A percentile compares a stretch with the other conserved stretches of the same genome.
These are phyloP conservation scores for Hypoxylon subgilvum DNA, from an alignment of 495 filamentous ascomycete genomes.

Conservation along the genomic window DNA sequence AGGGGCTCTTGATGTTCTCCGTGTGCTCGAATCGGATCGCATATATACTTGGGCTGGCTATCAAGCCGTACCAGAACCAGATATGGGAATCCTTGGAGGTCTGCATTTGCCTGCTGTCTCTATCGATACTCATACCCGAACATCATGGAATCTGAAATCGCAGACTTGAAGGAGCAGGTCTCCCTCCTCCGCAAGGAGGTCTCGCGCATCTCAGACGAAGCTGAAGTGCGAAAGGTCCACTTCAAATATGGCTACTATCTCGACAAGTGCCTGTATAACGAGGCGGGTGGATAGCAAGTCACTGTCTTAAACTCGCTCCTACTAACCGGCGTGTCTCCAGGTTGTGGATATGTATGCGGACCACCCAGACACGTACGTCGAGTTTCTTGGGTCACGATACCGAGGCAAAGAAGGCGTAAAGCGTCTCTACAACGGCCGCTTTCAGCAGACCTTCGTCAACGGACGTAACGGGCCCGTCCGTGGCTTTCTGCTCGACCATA, in stretches of 20 bases:
- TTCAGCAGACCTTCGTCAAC: constrained; percentile 53
- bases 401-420: constrained; percentile 59
- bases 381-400: constrained; percentile 62
- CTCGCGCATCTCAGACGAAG: constrained; percentile 47
- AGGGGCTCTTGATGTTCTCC: constrained; percentile 12
- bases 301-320: neutral
- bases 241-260: constrained; percentile 66
- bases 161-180: constrained; percentile 40
- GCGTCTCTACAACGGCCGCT: constrained; percentile 60
- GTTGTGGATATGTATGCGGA: constrained; percentile 59
- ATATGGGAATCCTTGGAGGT: neutral
- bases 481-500: constrained; percentile 62
- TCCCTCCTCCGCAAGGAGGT: constrained; percentile 35
- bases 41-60: constrained; percentile 19
- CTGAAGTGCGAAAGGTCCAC: constrained; percentile 60
- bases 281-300: constrained; percentile 40
- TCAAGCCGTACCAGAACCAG: neutral
- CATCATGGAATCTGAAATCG: constrained; percentile 31
- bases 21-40: neutral
- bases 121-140: neutral
- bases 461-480: constrained; percentile 62
- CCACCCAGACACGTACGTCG: constrained; percentile 61
- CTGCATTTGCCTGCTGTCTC: neutral
- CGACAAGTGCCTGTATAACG: constrained; percentile 64
- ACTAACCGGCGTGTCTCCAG: constrained; percentile 31